phyloP scores from a whole-genome alignment of 2,329 filamentous ascomycete genomes.

The Passalora sequoiae region DNA sequence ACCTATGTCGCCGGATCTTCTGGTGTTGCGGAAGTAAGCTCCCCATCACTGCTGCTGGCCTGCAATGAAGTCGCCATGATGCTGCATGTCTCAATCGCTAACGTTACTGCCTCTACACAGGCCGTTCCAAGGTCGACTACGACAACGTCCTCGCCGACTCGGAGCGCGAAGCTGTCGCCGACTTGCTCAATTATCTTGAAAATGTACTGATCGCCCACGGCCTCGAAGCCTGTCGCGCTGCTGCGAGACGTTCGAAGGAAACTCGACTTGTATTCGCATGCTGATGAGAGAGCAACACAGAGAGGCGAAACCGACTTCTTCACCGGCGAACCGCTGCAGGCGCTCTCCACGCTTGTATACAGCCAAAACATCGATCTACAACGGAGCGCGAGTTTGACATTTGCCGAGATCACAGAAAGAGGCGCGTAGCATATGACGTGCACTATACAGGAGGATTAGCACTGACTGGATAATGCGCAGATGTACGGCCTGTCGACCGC shows the following conservation, averaged over 20 bases:
- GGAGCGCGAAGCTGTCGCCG: constrained; percentile 93
- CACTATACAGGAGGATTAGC: not conserved
- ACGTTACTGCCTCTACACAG: constrained; percentile 26
- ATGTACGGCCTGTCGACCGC: constrained; percentile 92
- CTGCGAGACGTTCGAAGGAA: not conserved
- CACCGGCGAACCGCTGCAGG: constrained; percentile 85
- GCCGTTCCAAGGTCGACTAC: constrained; percentile 44
- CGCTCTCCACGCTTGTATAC: constrained; percentile 91
- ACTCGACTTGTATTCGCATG: constrained; percentile 13
- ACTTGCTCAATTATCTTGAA: constrained; percentile 90
- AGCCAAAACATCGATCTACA: constrained; percentile 98
- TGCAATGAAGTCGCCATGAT: not conserved
- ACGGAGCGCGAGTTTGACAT: constrained; percentile 93
- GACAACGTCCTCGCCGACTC: constrained; percentile 68
- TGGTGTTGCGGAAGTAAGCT: constrained; percentile 33
- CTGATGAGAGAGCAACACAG: constrained; percentile 45
- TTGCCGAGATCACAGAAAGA: constrained; percentile 97
- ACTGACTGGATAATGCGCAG: constrained; percentile 44
- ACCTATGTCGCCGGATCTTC: constrained; percentile 31
- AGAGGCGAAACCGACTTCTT: constrained; percentile 98
- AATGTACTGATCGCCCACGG: constrained; percentile 59
- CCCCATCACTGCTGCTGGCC: too few relatives aligned
- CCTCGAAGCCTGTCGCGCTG: not conserved
- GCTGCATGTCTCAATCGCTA: constrained; percentile 3
- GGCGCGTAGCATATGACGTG: constrained; percentile 50